Evolutionary conservation across 257 asterid genomes (phyloP).

Genomic region (Forsythia viridissima): DNA sequence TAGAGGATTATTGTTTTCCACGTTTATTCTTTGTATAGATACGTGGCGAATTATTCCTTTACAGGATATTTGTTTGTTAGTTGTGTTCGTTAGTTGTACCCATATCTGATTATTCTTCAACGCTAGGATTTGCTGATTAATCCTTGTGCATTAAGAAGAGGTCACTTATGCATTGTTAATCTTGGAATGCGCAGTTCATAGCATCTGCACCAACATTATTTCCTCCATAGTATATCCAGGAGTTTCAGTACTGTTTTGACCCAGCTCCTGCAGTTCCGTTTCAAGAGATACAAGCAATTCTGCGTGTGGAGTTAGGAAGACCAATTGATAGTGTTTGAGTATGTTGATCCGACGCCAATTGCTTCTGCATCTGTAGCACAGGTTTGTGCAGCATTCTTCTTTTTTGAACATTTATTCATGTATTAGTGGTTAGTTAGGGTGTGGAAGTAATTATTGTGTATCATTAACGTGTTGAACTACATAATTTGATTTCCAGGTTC

Average conservation of each 20-base stretch:
- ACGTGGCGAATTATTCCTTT: constrained; percentile 8
- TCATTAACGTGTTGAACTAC: constrained; percentile 22
- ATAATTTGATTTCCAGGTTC: constrained; percentile 64
- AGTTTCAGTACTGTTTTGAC: constrained; percentile 94
- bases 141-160: constrained; percentile 5
- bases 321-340: constrained; percentile 84
- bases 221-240: constrained; percentile 92
- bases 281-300: constrained; percentile 70
- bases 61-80: background rate
- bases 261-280: constrained; percentile 85
- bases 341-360: constrained; percentile 85
- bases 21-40: constrained; percentile 7
- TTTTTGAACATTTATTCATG: background rate
- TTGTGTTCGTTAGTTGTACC: background rate
- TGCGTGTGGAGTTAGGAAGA: constrained; percentile 76
- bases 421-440: constrained; percentile 11
- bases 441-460: background rate
- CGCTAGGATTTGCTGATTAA: background rate
- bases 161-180: constrained; percentile 23
- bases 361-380: constrained; percentile 99
- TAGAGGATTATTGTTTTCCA: background rate
- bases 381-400: constrained; percentile 42
- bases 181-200: constrained; percentile 61
- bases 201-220: constrained; percentile 96
- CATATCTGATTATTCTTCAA: background rate